These are phyloP conservation scores for Tilletia caries DNA, from an alignment of 1,284 basidiomycete species.

Conservation along the genomic window DNA sequence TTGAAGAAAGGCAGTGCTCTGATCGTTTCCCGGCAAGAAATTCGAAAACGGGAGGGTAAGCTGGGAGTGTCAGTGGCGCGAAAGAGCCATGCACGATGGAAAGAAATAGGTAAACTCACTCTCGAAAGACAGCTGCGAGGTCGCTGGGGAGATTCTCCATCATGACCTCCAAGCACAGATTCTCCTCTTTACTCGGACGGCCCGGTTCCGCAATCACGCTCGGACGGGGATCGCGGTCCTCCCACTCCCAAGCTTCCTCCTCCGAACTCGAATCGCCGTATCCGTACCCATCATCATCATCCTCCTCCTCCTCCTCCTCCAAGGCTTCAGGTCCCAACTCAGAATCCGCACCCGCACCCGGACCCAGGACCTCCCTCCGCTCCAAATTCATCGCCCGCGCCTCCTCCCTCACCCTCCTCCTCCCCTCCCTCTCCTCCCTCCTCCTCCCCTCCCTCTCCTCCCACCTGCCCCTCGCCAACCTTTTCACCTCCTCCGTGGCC, in stretches of 20 bases:
- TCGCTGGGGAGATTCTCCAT: conserved; percentile 57
- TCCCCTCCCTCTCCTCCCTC: conserved; percentile 12
- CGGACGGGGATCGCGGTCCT: conserved; percentile 39
- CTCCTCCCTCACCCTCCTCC: background rate
- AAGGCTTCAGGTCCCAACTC: background rate
- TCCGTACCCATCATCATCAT: conserved; percentile 20
- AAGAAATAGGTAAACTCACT: background rate
- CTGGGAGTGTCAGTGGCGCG: too few species aligned
- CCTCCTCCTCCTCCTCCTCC: conserved; percentile 32
- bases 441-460: conserved; percentile 18
- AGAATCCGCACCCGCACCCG: background rate
- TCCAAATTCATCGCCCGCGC: conserved; percentile 1
- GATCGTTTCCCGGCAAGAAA: conserved; percentile 11
- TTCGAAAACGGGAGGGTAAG: background rate
- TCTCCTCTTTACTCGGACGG: conserved; percentile 68
- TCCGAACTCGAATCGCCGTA: conserved; percentile 61
- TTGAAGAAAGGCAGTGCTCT: conserved; percentile 48
- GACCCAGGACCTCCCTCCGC: conserved; percentile 12
- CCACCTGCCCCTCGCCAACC: too few species aligned
- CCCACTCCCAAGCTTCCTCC: conserved; percentile 36
- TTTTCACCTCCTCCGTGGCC: conserved; percentile 74
- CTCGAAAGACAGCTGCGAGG: background rate
- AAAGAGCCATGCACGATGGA: too few species aligned
- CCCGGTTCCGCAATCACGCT: conserved; percentile 78
- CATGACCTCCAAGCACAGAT: conserved; percentile 77